Percentiles rank a stretch among this genome's conserved stretches.
These are phyloP conservation scores for Penicillium sp. DNA, from an alignment of 2,329 filamentous ascomycete genomes.

Conservation along the genomic window DNA sequence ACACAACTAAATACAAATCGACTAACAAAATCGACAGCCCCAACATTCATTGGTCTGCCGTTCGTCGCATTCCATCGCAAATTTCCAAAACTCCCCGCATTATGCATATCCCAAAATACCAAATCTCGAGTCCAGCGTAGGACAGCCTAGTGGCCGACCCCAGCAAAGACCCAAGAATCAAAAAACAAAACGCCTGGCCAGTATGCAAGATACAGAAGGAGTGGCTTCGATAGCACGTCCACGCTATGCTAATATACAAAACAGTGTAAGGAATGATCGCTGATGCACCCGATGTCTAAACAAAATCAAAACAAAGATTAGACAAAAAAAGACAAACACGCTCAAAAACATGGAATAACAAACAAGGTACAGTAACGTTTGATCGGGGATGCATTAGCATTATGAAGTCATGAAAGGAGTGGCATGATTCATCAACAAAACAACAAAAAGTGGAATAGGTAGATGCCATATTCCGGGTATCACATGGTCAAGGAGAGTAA, in stretches of 20 bases:
- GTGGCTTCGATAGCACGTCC: conserved; percentile 18
- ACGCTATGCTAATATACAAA: conserved; percentile 16
- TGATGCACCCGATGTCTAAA: conserved; percentile 17
- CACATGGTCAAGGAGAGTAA: conserved; percentile 19
- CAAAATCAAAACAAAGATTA: conserved; percentile 2
- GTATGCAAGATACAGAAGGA: conserved; percentile 16
- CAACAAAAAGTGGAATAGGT: conserved; percentile 9
- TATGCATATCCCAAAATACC: not conserved
- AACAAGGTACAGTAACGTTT: not conserved
- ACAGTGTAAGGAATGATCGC: conserved; percentile 15
- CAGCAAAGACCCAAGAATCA: conserved; percentile 1
- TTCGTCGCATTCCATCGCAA: not conserved
- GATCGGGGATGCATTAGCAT: conserved; percentile 16
- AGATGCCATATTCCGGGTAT: conserved; percentile 14
- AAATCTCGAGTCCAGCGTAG: not conserved
- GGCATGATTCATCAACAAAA: conserved; percentile 20
- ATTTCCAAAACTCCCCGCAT: conserved; percentile 5
- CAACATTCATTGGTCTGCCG: not conserved
- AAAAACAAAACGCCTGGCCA: conserved; percentile 12
- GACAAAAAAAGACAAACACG: conserved; percentile 6
- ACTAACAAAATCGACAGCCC: not conserved
- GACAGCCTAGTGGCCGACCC: not conserved
- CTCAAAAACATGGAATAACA: conserved; percentile 9
- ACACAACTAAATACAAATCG: conserved; percentile 5
- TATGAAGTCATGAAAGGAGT: conserved; percentile 18